Percentiles rank a stretch among this genome's conserved stretches.
Conservation (phyloP, 1,139 yeast species). For the Hemisphaericaspora lyxosophila region DNA sequence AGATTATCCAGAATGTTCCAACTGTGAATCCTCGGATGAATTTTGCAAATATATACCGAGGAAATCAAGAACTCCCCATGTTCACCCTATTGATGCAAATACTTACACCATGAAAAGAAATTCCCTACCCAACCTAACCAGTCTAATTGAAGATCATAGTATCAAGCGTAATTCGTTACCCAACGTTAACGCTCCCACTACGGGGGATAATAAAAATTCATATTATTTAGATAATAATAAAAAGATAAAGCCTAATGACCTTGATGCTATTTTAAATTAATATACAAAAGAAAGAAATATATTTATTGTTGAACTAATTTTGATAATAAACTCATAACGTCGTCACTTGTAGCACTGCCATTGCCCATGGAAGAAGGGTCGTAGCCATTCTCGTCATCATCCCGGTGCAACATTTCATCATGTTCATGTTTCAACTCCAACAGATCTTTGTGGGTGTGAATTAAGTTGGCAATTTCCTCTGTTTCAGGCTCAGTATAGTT, state of each 20-base stretch:
- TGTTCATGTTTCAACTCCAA: slow-evolving; percentile 31
- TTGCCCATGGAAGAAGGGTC: slow-evolving; percentile 16
- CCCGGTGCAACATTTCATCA: slow-evolving; percentile 11
- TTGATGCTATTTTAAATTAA: slow-evolving; percentile 15
- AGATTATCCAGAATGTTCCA: slow-evolving; percentile 24
- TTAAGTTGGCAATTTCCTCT: slow-evolving; percentile 18
- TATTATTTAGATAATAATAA: not conserved
- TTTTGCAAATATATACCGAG: slow-evolving; percentile 23
- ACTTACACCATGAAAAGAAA: slow-evolving; percentile 5
- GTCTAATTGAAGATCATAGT: too few species aligned
- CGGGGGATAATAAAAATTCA: not conserved
- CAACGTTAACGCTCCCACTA: not conserved
- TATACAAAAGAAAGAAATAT: not conserved
- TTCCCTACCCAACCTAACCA: not conserved
- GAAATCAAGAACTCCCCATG: slow-evolving; percentile 11
- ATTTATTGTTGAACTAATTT: slow-evolving; percentile 25
- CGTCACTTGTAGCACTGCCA: slow-evolving; percentile 13
- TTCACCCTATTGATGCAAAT: slow-evolving; percentile 3
- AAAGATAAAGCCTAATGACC: slow-evolving; percentile 13
- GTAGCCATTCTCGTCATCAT: slow-evolving; percentile 19
- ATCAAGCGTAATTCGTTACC: slow-evolving; percentile 1
- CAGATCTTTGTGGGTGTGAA: slow-evolving; percentile 32
- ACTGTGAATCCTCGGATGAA: slow-evolving; percentile 24
- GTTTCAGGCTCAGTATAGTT: slow-evolving; percentile 23
- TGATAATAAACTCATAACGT: slow-evolving; percentile 36